phyloP scores from a whole-genome alignment of 768 basidiomycete genomes.

The Termitomyces sp. region DNA sequence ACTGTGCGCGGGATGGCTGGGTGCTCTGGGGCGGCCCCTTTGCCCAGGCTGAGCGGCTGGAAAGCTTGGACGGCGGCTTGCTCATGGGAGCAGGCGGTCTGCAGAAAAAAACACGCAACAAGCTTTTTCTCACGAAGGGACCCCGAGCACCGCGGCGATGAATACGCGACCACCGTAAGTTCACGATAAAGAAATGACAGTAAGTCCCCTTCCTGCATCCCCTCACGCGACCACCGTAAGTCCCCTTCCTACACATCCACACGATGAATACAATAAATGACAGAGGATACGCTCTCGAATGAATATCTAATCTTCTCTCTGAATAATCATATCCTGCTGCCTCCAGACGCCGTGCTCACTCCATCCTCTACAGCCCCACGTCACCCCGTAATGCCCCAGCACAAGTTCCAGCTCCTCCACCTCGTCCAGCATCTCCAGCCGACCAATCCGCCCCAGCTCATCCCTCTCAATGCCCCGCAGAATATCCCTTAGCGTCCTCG shows the following conservation, averaged over 20 bases:
- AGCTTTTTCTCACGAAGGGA: no score
- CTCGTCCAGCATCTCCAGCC: slow-evolving; percentile 88
- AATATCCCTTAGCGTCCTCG: slow-evolving; percentile 69
- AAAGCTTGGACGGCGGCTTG: slow-evolving; percentile 80
- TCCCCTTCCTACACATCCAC: background rate
- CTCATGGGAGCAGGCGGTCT: slow-evolving; percentile 70
- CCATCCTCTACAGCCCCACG: slow-evolving; percentile 55
- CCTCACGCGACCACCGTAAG: slow-evolving; percentile 14
- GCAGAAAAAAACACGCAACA: slow-evolving; percentile 15
- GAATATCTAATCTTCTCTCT: slow-evolving; percentile 29
- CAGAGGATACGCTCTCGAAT: slow-evolving; percentile 19
- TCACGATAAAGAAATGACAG: no score
- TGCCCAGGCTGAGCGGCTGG: slow-evolving; percentile 87
- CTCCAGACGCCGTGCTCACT: background rate
- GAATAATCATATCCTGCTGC: no score
- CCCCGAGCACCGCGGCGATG: no score
- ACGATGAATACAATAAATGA: slow-evolving; percentile 6
- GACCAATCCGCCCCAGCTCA: slow-evolving; percentile 5
- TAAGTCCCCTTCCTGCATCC: no score
- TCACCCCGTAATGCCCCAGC: slow-evolving; percentile 83
- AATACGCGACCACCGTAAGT: no score
- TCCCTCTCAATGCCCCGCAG: slow-evolving; percentile 40
- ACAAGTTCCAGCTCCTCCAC: slow-evolving; percentile 93
- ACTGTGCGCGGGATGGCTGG: slow-evolving; percentile 70
- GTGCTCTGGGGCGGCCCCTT: slow-evolving; percentile 77